Percentiles rank a stretch among this genome's conserved stretches.
phyloP scores from a whole-genome alignment of 306 rosid genomes.

The Inga laurina region DNA sequence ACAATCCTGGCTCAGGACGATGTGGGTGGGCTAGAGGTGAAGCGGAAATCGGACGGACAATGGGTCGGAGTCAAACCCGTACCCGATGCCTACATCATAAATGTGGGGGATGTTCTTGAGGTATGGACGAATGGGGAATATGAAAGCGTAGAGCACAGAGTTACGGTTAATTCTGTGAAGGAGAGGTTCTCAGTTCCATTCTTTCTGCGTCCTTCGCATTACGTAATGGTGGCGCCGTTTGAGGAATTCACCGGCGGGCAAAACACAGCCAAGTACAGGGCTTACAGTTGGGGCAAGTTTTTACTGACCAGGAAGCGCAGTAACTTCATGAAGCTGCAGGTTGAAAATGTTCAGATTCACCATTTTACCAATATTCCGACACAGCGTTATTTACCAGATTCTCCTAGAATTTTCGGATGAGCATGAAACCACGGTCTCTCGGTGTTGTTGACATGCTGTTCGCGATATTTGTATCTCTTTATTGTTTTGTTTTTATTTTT shows the following conservation, averaged over 20 bases:
- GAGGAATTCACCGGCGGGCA: conserved; percentile 41
- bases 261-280: conserved; percentile 50
- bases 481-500: too few species aligned
- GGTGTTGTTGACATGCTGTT: too few species aligned
- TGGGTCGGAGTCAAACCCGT: conserved; percentile 74
- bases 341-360: conserved; percentile 37
- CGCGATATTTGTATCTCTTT: too few species aligned
- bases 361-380: background rate
- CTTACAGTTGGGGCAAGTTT: conserved; percentile 58
- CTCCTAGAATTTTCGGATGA: background rate
- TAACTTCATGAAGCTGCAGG: conserved; percentile 47
- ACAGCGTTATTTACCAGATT: background rate
- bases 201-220: conserved; percentile 51
- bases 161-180: conserved; percentile 35
- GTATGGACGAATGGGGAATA: conserved; percentile 35
- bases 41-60: conserved; percentile 57
- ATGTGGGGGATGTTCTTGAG: conserved; percentile 76
- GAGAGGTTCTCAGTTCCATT: conserved; percentile 42
- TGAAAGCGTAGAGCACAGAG: conserved; percentile 19
- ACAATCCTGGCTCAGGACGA: conserved; percentile 80
- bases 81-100: conserved; percentile 63
- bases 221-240: conserved; percentile 24
- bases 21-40: conserved; percentile 74
- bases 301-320: conserved; percentile 39
- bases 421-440: too few species aligned